Percentiles rank a stretch among this genome's conserved stretches.
These are phyloP conservation scores for Phytophthora tubulina DNA, from an alignment of 352 stramenopile genomes.

Conservation along the genomic window DNA sequence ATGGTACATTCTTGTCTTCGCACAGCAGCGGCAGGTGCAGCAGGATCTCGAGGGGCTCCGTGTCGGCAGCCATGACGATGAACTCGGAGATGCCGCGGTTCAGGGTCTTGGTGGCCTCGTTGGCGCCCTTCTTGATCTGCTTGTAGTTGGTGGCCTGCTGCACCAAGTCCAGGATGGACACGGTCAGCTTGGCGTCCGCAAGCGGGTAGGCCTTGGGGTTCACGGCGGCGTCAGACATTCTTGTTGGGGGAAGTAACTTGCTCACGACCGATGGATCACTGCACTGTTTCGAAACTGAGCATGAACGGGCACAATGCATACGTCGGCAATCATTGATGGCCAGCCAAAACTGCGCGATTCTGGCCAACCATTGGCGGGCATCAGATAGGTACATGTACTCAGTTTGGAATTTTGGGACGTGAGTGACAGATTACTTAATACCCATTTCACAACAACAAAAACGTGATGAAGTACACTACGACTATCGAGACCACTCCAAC, in stretches of 20 bases:
- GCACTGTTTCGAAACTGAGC: constrained; percentile 57
- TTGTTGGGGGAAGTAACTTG: constrained; percentile 45
- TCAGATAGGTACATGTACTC: neutral
- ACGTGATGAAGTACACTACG: no score
- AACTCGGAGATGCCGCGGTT: constrained; percentile 99
- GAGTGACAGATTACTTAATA: no score
- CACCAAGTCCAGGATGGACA: constrained; percentile 99
- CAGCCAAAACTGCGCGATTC: constrained; percentile 10
- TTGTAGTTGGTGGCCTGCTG: constrained; percentile 99
- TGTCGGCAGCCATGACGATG: constrained; percentile 99
- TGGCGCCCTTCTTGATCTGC: constrained; percentile 99
- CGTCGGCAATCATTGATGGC: constrained; percentile 1
- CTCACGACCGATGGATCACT: constrained; percentile 93
- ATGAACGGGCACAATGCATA: neutral
- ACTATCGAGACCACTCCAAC: no score
- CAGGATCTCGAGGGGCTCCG: constrained; percentile 99
- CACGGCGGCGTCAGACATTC: constrained; percentile 85
- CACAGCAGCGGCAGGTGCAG: constrained; percentile 99
- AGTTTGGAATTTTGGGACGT: neutral
- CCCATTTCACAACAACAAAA: no score
- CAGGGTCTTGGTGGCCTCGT: constrained; percentile 99
- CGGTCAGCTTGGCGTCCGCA: constrained; percentile 98
- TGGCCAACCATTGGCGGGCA: constrained; percentile 17
- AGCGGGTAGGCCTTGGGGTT: constrained; percentile 98
- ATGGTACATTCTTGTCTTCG: constrained; percentile 98